phyloP scores from a whole-genome alignment of 805 yeast genomes.

The Jamesozyma rosinii region DNA sequence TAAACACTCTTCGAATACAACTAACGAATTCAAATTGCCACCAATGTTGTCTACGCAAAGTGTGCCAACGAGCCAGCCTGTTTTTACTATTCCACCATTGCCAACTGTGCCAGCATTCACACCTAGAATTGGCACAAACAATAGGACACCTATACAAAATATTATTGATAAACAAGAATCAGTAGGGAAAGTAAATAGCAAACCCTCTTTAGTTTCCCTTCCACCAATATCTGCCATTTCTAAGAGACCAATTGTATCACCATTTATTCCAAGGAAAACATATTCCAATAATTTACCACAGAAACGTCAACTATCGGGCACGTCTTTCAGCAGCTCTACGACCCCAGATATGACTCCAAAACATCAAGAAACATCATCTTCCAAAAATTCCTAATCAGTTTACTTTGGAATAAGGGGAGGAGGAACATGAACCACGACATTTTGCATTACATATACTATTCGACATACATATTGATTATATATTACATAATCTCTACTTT shows the following conservation, averaged over 20 bases:
- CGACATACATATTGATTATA: neutral
- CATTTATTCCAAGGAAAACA: constrained; percentile 25
- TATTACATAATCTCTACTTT: too few relatives aligned
- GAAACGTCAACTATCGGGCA: constrained; percentile 16
- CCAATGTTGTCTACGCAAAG: neutral
- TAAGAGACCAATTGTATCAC: constrained; percentile 15
- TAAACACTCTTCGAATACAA: neutral
- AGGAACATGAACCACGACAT: neutral
- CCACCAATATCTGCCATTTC: neutral
- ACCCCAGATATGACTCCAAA: neutral
- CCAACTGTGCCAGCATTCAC: neutral
- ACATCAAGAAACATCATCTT: neutral
- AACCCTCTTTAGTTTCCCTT: neutral
- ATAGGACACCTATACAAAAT: neutral
- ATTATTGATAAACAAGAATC: neutral
- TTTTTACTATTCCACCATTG: neutral
- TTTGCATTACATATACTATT: neutral
- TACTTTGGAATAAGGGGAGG: too few relatives aligned
- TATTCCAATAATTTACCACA: constrained; percentile 24
- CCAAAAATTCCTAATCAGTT: neutral
- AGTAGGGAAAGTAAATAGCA: neutral
- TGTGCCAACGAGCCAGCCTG: neutral
- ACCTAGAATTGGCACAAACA: neutral
- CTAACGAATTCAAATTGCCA: neutral
- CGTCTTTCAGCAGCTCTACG: neutral